A percentile compares a stretch with the other conserved stretches of the same genome.
These are phyloP conservation scores for Populus davidiana DNA, from an alignment of 345 rosid genomes.

Conservation along the genomic window DNA sequence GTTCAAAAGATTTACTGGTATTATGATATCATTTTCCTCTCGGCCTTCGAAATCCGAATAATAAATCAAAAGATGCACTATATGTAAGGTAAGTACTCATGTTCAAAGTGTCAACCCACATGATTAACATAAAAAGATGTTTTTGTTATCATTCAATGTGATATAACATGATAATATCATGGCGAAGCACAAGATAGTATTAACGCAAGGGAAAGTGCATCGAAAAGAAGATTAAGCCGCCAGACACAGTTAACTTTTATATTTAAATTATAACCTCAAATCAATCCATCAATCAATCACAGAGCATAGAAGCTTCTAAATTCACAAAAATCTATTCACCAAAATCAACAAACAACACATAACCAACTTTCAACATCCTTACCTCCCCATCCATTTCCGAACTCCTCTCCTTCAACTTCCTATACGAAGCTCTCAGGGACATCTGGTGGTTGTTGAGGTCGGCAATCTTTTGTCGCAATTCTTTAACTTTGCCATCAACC, in stretches of 20 bases:
- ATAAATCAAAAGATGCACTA: not conserved
- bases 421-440: constrained; percentile 51
- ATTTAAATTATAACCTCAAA: not conserved
- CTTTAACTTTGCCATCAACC: constrained; percentile 55
- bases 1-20: no score
- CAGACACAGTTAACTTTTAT: not conserved
- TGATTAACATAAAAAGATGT: not conserved
- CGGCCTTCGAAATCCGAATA: no score
- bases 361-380: constrained; percentile 7
- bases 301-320: not conserved
- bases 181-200: not conserved
- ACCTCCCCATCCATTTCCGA: constrained; percentile 66
- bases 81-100: not conserved
- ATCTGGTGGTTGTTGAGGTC: constrained; percentile 73
- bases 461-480: constrained; percentile 55
- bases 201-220: not conserved
- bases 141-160: not conserved
- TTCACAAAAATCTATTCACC: not conserved
- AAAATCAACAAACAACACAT: not conserved
- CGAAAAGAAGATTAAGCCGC: not conserved
- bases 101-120: not conserved
- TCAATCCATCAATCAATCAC: not conserved
- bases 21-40: no score
- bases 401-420: constrained; percentile 61
- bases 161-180: not conserved